Evolutionary conservation across 805 yeast genomes (phyloP).

Genomic region (Millerago galiae): DNA sequence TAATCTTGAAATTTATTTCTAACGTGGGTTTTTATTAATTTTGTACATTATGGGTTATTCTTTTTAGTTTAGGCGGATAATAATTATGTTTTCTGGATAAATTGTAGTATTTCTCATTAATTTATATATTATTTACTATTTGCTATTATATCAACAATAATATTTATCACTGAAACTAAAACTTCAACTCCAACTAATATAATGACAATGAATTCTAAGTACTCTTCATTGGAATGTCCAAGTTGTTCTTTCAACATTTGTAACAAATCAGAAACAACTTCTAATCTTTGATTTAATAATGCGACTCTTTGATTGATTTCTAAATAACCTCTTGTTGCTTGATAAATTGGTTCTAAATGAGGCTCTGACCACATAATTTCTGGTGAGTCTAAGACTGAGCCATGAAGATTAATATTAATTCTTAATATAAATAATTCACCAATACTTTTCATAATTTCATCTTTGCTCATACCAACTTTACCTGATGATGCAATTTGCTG

Average conservation of each 20-base stretch:
- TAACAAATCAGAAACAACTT: slow-evolving; percentile 85
- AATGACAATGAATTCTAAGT: slow-evolving; percentile 84
- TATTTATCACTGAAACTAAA: slow-evolving; percentile 77
- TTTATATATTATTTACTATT: slow-evolving; percentile 15
- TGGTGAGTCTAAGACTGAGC: slow-evolving; percentile 90
- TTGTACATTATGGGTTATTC: slow-evolving; percentile 19
- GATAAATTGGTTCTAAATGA: slow-evolving; percentile 93
- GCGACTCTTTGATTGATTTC: slow-evolving; percentile 94
- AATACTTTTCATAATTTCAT: slow-evolving; percentile 93
- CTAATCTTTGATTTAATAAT: slow-evolving; percentile 82
- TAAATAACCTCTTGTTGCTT: slow-evolving; percentile 91
- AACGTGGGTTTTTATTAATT: slow-evolving; percentile 12
- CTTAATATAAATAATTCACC: slow-evolving; percentile 90
- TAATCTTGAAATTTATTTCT: slow-evolving; percentile 18
- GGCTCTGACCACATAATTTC: slow-evolving; percentile 99
- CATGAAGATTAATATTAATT: slow-evolving; percentile 76
- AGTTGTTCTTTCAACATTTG: slow-evolving; percentile 97
- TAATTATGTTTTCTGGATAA: slow-evolving; percentile 13
- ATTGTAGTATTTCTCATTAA: background rate
- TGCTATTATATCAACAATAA: slow-evolving; percentile 51
- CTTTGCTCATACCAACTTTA: slow-evolving; percentile 89
- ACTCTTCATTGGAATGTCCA: slow-evolving; percentile 92
- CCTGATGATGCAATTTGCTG: slow-evolving; percentile 93
- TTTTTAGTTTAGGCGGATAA: slow-evolving; percentile 17
- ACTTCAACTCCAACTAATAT: slow-evolving; percentile 90